A percentile compares a stretch with the other conserved stretches of the same genome.
These are phyloP conservation scores for Mariannaea sp. DNA, from an alignment of 2,329 filamentous ascomycete species.

Conservation along the genomic window DNA sequence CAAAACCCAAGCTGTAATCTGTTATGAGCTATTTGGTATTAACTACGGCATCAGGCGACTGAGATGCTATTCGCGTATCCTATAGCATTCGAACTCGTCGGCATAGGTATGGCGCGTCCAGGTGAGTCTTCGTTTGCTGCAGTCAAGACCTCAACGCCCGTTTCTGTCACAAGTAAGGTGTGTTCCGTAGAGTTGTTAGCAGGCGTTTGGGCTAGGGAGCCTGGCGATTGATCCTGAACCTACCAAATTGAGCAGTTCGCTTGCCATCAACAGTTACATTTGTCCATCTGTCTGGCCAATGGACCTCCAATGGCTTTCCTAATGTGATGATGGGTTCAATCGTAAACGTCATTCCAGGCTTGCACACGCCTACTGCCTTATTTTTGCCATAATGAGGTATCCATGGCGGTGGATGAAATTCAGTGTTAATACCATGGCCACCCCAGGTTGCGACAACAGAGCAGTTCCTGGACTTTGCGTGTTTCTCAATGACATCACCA, in stretches of 20 bases:
- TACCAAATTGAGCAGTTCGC: constrained; percentile 89
- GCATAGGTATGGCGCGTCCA: too few species aligned
- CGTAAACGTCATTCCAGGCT: constrained; percentile 97
- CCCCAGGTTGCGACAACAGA: constrained; percentile 96
- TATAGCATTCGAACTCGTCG: too few species aligned
- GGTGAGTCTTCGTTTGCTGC: too few species aligned
- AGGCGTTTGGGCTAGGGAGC: too few species aligned
- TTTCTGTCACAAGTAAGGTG: constrained; percentile 80
- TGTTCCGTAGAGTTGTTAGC: constrained; percentile 62
- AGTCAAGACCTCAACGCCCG: constrained; percentile 81
- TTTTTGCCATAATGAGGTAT: constrained; percentile 98
- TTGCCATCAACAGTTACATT: constrained; percentile 90
- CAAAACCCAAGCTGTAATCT: too few species aligned
- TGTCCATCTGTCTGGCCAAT: constrained; percentile 99
- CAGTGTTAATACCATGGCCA: constrained; percentile 89
- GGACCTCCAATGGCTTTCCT: constrained; percentile 88
- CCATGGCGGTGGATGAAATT: constrained; percentile 93
- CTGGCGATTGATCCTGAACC: too few species aligned
- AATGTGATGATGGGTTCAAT: constrained; percentile 98
- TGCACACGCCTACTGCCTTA: constrained; percentile 92
- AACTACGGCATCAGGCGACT: too few species aligned
- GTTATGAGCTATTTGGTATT: too few species aligned
- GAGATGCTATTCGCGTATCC: too few species aligned
- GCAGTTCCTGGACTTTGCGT: constrained; percentile 83
- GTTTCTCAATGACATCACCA: constrained; percentile 93